Evolutionary conservation across 148 eudicot species (phyloP).

Genomic region (Amaranthus hypochondriacus): DNA sequence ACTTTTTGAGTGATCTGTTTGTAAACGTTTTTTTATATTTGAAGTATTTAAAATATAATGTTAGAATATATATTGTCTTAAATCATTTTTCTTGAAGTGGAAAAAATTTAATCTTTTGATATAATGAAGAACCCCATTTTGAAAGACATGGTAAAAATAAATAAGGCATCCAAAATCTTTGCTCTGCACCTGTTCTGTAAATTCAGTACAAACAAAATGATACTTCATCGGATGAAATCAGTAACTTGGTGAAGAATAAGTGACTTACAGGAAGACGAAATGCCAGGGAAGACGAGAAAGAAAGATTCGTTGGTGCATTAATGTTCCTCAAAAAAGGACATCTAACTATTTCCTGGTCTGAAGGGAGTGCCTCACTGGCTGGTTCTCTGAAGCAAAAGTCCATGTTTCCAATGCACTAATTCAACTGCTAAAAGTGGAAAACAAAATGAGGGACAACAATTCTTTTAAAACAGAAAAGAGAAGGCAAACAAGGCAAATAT

Average conservation of each 20-base stretch:
- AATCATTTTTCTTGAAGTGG: neutral
- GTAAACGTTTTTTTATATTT: too few relatives aligned
- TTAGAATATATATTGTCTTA: neutral
- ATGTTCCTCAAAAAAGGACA: too few relatives aligned
- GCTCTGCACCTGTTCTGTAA: too few relatives aligned
- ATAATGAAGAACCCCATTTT: too few relatives aligned
- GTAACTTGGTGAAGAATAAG: neutral
- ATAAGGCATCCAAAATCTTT: too few relatives aligned
- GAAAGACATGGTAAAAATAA: too few relatives aligned
- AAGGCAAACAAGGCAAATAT: neutral
- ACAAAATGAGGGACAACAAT: conserved; percentile 4
- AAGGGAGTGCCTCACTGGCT: conserved; percentile 37
- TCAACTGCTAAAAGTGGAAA: conserved; percentile 8
- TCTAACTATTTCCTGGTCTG: too few relatives aligned
- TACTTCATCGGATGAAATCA: neutral
- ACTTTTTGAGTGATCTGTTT: neutral
- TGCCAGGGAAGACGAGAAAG: too few relatives aligned
- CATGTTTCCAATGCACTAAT: conserved; percentile 37
- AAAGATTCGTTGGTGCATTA: too few relatives aligned
- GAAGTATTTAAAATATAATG: neutral
- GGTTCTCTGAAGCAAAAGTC: conserved; percentile 47
- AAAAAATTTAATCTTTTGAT: too few relatives aligned
- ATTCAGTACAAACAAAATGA: neutral
- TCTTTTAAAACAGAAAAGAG: neutral
- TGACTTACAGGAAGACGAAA: conserved; percentile 69